Percentiles rank a stretch among this genome's conserved stretches.
Conservation (phyloP, 2,329 filamentous ascomycete species). For the Ophiostoma sp. region DNA sequence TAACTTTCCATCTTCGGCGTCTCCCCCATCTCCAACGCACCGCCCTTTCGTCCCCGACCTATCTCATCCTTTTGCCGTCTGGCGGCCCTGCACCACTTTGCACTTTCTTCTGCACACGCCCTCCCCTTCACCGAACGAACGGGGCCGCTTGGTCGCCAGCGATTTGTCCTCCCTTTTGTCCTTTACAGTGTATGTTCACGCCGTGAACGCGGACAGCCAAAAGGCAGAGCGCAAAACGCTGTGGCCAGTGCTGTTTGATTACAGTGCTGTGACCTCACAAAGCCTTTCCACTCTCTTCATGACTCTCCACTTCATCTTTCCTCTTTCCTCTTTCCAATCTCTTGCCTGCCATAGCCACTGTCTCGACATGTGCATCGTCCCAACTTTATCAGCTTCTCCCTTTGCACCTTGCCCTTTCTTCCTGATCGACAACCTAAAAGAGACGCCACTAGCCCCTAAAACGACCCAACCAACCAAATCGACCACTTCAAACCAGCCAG, state of each 20-base stretch:
- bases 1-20: background rate
- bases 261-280: background rate
- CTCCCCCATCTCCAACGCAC: background rate
- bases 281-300: background rate
- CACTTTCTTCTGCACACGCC: conserved; percentile 13
- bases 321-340: background rate
- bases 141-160: conserved; percentile 8
- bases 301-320: background rate
- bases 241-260: conserved; percentile 1
- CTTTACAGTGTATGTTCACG: background rate
- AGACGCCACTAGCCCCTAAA: conserved; percentile 7
- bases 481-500: background rate
- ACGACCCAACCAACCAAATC: background rate
- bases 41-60: conserved; percentile 1
- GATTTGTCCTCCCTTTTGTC: background rate
- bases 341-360: background rate
- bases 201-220: background rate
- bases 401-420: background rate
- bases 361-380: background rate
- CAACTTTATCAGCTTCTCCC: background rate
- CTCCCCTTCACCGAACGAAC: conserved; percentile 21
- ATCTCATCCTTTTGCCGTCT: background rate
- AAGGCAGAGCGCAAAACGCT: background rate
- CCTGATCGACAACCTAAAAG: conserved; percentile 21
- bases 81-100: background rate